These are phyloP conservation scores for Trypanosoma cruzi DNA, from an alignment of 208 protist species.

Conservation along the genomic window DNA sequence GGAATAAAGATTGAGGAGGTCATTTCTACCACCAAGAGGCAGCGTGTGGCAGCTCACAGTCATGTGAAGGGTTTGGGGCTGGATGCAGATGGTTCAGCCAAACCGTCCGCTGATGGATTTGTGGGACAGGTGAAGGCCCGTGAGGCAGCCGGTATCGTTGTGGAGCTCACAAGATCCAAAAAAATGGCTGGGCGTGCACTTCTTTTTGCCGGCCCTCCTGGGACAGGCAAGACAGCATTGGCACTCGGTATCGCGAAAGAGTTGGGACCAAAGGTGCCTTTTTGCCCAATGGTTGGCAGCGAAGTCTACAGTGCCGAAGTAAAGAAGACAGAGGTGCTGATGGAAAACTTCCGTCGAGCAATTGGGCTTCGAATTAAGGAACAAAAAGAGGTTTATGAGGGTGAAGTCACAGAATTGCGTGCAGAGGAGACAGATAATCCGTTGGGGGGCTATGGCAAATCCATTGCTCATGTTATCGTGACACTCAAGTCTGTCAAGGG, in stretches of 20 bases:
- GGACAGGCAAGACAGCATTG: slow-evolving; percentile 98
- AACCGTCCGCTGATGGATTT: slow-evolving; percentile 92
- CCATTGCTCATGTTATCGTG: slow-evolving; percentile 98
- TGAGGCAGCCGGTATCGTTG: slow-evolving; percentile 98
- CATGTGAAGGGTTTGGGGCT: slow-evolving; percentile 99
- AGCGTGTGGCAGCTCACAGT: slow-evolving; percentile 98
- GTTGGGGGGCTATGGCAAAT: slow-evolving; percentile 98
- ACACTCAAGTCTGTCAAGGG: slow-evolving; percentile 98
- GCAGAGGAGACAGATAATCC: slow-evolving; percentile 98
- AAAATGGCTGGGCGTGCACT: slow-evolving; percentile 99
- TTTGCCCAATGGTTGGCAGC: slow-evolving; percentile 99
- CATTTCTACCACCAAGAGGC: slow-evolving; percentile 95
- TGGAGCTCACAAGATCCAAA: slow-evolving; percentile 99
- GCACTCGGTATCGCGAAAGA: slow-evolving; percentile 98
- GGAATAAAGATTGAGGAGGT: slow-evolving; percentile 97
- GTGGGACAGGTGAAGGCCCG: slow-evolving; percentile 98
- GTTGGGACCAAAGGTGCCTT: slow-evolving; percentile 99
- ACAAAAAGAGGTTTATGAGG: slow-evolving; percentile 99
- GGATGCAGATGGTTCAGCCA: slow-evolving; percentile 89
- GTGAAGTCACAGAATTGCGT: slow-evolving; percentile 98
- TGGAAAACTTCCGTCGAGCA: slow-evolving; percentile 99
- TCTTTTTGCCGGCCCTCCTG: slow-evolving; percentile 99
- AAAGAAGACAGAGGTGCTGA: slow-evolving; percentile 99
- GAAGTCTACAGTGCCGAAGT: slow-evolving; percentile 99
- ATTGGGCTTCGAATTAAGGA: slow-evolving; percentile 99